Percentiles rank a stretch among this genome's conserved stretches.
Conservation (phyloP, 495 filamentous ascomycete genomes). For the Trichoderma gamsii region DNA sequence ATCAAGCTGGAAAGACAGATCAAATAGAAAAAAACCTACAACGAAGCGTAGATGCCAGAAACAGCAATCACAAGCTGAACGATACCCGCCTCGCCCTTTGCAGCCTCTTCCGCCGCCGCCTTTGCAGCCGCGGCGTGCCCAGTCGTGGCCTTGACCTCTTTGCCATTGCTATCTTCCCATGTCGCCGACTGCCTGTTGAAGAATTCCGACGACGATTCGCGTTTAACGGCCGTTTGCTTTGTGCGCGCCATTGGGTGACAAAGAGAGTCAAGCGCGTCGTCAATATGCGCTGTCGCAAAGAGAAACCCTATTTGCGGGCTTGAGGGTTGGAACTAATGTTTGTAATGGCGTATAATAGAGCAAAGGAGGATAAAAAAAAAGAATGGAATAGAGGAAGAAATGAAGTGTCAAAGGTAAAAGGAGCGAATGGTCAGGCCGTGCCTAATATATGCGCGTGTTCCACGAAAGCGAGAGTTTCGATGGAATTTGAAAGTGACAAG, state of each 20-base stretch:
- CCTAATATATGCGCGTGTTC: background rate
- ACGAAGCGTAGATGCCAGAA: constrained; percentile 89
- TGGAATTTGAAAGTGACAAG: constrained; percentile 10
- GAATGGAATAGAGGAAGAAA: too few species aligned
- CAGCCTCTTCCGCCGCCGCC: constrained; percentile 15
- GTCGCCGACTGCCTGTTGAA: constrained; percentile 28
- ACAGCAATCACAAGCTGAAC: constrained; percentile 79
- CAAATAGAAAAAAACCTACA: constrained; percentile 52
- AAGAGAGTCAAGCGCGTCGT: background rate
- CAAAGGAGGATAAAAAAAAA: background rate
- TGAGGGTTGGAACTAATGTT: background rate
- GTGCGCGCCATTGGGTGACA: constrained; percentile 60
- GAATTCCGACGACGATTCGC: constrained; percentile 60
- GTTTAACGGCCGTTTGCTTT: constrained; percentile 62
- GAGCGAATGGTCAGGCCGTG: background rate
- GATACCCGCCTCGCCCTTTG: constrained; percentile 46
- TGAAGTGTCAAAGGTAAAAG: too few species aligned
- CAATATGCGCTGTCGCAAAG: background rate
- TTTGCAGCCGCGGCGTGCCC: background rate
- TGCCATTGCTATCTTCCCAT: constrained; percentile 14
- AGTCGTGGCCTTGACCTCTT: constrained; percentile 12
- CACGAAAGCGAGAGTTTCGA: background rate
- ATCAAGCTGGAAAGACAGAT: background rate
- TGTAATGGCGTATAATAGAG: background rate
- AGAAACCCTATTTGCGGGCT: constrained; percentile 19